Base-by-base conservation (phyloP, 805 yeast species). In the Candida chilensis region DNA sequence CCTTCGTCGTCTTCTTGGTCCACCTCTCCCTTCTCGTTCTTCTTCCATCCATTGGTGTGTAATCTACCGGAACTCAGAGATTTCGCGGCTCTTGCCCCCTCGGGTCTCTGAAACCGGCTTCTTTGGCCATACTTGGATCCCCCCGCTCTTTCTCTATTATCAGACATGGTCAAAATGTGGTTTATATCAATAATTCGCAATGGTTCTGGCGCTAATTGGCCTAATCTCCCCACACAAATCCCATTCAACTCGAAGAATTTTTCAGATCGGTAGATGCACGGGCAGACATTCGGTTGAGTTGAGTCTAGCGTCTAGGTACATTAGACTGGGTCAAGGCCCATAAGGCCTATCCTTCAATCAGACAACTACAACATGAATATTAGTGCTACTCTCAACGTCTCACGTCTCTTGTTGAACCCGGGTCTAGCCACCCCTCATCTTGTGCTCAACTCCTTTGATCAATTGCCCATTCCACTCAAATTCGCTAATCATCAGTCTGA, bases 351-450 rank as follows among this genome's bases (percentile, higher is more conserved):
- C n/a, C n/a, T n/a, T n/a, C n/a, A n/a, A n/a, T n/a, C n/a, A n/a
- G n/a, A n/a, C n/a, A n/a, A n/a, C n/a, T n/a, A 28, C 31, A 25
- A 25, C 2, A 57, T 79, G 71, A 85, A 85, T 52, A 50, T 82
- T 28, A 80, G 90, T 50, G 95, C 88, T 1, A 80, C 92, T 1
- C 39, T 83, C 16, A 84, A 85, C 44, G 72, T 74, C 0, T 57
- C 76, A 17, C 57, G 80, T 15, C 52, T 86, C 18, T 40, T 78
- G 1, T 55, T 61, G 41, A 72, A 67, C 36, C 95, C 95, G 0
- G 58, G 71, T n/a, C 52, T 83, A 16, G 74, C 86, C 37, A 45
- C 77, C 15, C 95, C 95, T 0, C 82, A 78, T 27, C 19, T 69
- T 16, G 55, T 67, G 0, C 62, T 74, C 10, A 47, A 68, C 12